Conservation (phyloP, 192 early-diverging fungal species). For the Dissophora ornata region DNA sequence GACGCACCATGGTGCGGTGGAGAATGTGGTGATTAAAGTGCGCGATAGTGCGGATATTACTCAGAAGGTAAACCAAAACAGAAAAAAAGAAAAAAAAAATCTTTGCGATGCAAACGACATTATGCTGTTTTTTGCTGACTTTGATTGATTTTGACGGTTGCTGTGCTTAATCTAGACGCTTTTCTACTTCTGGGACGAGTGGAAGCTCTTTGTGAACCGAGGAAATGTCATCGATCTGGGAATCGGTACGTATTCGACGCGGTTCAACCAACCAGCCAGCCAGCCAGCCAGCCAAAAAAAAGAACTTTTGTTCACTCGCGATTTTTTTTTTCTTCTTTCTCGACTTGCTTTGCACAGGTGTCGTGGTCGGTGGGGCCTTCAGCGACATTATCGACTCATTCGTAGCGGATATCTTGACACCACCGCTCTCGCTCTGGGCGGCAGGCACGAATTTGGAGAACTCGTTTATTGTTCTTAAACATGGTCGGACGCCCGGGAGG, state of each 20-base stretch:
- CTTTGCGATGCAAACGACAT: neutral
- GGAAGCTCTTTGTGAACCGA: constrained; percentile 32
- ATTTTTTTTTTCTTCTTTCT: too few relatives aligned
- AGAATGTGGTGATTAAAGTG: constrained; percentile 46
- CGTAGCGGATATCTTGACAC: constrained; percentile 56
- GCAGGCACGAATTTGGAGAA: constrained; percentile 57
- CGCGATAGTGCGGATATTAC: constrained; percentile 40
- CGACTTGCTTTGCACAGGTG: constrained; percentile 22
- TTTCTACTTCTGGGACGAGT: constrained; percentile 49
- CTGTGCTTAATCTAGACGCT: constrained; percentile 12
- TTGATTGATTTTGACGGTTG: too few relatives aligned
- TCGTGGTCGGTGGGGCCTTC: constrained; percentile 56
- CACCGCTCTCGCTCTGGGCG: constrained; percentile 52
- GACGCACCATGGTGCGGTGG: constrained; percentile 28
- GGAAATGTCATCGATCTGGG: constrained; percentile 33
- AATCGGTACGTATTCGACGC: constrained; percentile 2
- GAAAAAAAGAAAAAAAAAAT: neutral
- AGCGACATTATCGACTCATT: constrained; percentile 53
- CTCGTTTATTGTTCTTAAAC: constrained; percentile 53
- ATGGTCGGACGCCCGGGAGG: constrained; percentile 22
- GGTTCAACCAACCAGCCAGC: neutral
- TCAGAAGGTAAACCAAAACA: constrained; percentile 22
- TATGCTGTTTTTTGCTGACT: neutral
- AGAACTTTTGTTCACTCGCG: too few relatives aligned
- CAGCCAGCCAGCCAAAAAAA: too few relatives aligned